Evolutionary conservation across 75 land plant species (phyloP).

Genomic region (Larix kaempferi): DNA sequence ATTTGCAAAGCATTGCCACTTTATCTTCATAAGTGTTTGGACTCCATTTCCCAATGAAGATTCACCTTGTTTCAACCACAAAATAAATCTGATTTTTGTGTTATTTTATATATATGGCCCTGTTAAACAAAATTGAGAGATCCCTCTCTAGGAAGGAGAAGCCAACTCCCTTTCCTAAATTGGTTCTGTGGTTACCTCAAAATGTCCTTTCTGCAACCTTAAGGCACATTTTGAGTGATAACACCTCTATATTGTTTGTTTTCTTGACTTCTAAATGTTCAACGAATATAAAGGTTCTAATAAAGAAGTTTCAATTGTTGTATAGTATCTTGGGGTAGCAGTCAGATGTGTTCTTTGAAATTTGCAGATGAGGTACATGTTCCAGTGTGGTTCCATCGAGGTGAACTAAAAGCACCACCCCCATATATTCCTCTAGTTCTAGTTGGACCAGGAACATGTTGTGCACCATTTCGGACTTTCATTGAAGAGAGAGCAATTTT

Average conservation of each 20-base stretch:
- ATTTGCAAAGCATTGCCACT: no score
- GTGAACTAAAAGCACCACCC: constrained; percentile 63
- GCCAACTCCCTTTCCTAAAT: no score
- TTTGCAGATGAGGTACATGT: constrained; percentile 37
- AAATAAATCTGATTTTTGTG: no score
- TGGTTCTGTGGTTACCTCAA: no score
- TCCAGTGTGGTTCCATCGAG: constrained; percentile 77
- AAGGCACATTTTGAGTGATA: no score
- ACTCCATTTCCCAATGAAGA: no score
- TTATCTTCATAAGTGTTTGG: no score
- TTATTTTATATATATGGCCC: no score
- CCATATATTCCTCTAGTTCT: constrained; percentile 85
- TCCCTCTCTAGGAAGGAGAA: no score
- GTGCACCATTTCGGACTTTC: constrained; percentile 93
- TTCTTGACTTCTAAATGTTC: neutral
- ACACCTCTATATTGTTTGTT: neutral
- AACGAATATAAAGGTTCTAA: neutral
- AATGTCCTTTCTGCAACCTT: no score
- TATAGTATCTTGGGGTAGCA: neutral
- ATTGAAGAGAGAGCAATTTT: constrained; percentile 69
- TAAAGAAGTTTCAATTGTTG: neutral
- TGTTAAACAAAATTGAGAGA: no score
- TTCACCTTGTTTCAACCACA: no score
- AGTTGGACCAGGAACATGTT: constrained; percentile 96
- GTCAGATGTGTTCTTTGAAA: neutral